Conservation (phyloP, 441 rosid genomes). For the Pelargonium exstipulatum region DNA sequence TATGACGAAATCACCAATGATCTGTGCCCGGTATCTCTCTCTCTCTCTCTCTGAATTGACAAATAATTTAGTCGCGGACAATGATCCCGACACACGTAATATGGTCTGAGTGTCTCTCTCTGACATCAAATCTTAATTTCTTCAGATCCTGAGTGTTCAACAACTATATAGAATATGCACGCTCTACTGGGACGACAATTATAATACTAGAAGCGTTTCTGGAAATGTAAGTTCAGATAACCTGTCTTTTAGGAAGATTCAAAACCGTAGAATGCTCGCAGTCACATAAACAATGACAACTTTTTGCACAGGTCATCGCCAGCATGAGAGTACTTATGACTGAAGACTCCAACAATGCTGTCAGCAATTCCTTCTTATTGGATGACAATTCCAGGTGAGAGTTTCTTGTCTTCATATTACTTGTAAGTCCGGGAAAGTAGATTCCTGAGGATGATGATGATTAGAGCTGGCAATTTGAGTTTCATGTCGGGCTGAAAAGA, state of each 20-base stretch:
- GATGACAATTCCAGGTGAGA: slow-evolving; percentile 90
- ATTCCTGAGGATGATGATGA: too few species aligned
- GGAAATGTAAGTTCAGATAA: slow-evolving; percentile 51
- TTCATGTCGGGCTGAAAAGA: too few species aligned
- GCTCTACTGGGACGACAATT: slow-evolving; percentile 94
- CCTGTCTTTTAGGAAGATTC: background rate
- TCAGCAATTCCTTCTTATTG: slow-evolving; percentile 82
- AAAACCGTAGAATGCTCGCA: background rate
- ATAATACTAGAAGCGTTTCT: slow-evolving; percentile 93
- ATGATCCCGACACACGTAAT: background rate
- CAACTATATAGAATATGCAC: slow-evolving; percentile 97
- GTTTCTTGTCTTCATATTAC: slow-evolving; percentile 15
- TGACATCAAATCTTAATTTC: slow-evolving; percentile 23
- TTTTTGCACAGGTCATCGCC: slow-evolving; percentile 61
- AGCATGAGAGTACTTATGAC: slow-evolving; percentile 96
- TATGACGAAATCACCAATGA: slow-evolving; percentile 94
- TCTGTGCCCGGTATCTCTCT: slow-evolving; percentile 65
- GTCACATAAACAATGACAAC: background rate
- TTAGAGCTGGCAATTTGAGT: too few species aligned
- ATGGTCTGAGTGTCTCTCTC: background rate
- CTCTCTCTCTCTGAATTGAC: slow-evolving; percentile 7
- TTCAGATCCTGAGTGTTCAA: slow-evolving; percentile 94
- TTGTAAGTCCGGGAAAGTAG: too few species aligned
- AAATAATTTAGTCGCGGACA: background rate
- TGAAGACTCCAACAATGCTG: slow-evolving; percentile 84